Conservation (phyloP, 768 basidiomycete species). For the Kwoniella europaea region DNA sequence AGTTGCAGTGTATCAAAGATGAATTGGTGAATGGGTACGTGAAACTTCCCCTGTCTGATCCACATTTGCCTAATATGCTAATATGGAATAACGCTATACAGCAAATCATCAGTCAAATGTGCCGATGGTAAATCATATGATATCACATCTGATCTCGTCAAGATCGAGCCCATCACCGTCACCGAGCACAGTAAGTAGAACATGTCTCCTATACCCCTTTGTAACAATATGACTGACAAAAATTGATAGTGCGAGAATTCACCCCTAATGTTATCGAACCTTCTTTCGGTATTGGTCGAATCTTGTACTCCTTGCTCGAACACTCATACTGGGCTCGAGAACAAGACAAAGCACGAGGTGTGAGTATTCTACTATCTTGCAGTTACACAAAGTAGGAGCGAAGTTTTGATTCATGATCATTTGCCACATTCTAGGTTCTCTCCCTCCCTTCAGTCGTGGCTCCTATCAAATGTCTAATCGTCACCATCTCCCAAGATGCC, state of each 20-base stretch:
- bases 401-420: background rate
- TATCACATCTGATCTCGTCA: slow-evolving; percentile 74
- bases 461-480: slow-evolving; percentile 95
- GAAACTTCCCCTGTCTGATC: background rate
- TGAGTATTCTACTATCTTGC: slow-evolving; percentile 58
- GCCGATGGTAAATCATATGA: slow-evolving; percentile 71
- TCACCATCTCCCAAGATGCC: slow-evolving; percentile 83
- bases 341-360: slow-evolving; percentile 85
- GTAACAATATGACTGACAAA: too few relatives aligned
- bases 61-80: slow-evolving; percentile 6
- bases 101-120: slow-evolving; percentile 65
- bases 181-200: slow-evolving; percentile 72
- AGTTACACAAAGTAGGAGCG: too few relatives aligned
- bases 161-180: slow-evolving; percentile 79
- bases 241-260: slow-evolving; percentile 80
- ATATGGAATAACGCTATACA: slow-evolving; percentile 47
- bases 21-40: slow-evolving; percentile 71
- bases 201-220: too few relatives aligned
- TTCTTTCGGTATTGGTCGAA: slow-evolving; percentile 95
- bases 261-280: slow-evolving; percentile 98
- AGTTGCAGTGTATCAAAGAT: slow-evolving; percentile 69
- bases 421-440: slow-evolving; percentile 72
- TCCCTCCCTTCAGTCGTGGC: slow-evolving; percentile 88
- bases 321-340: slow-evolving; percentile 96
- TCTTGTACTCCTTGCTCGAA: slow-evolving; percentile 89